These are phyloP conservation scores for Dryas alaskensis DNA, from an alignment of 306 rosid genomes.

Conservation along the genomic window DNA sequence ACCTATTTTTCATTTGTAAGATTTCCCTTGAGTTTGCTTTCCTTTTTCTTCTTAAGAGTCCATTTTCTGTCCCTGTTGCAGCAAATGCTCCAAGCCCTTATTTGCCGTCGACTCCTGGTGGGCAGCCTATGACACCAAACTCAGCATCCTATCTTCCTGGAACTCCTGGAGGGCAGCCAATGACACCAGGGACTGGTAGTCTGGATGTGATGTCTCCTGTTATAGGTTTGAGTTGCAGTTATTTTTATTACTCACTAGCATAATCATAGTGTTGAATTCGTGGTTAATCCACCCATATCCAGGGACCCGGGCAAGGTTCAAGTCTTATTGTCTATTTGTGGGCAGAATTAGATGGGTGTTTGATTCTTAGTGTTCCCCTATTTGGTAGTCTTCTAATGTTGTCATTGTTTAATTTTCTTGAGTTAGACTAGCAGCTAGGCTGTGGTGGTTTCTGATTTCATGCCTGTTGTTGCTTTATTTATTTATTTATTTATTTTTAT, in stretches of 20 bases:
- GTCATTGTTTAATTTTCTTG: no score
- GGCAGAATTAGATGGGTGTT: no score
- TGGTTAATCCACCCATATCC: neutral
- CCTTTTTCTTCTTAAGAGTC: constrained; percentile 1
- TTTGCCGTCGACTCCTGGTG: constrained; percentile 99
- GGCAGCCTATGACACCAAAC: constrained; percentile 99
- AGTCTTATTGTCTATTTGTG: no score
- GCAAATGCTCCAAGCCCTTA: constrained; percentile 99
- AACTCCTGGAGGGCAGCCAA: constrained; percentile 99
- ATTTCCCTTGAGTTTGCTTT: neutral
- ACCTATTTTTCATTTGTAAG: neutral
- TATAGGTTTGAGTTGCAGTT: constrained; percentile 45
- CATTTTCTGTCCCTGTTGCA: constrained; percentile 34
- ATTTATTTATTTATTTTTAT: no score
- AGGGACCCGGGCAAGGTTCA: no score
- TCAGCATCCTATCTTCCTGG: constrained; percentile 96
- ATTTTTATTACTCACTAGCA: neutral
- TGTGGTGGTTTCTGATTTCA: no score
- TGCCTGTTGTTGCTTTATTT: no score
- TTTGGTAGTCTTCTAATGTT: no score
- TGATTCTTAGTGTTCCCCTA: no score
- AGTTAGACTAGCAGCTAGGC: no score
- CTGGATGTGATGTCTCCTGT: constrained; percentile 96
- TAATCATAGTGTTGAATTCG: neutral
- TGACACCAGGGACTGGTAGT: constrained; percentile 99